These are phyloP conservation scores for Dryas integrifolia DNA, from an alignment of 331 rosid genomes.

Conservation along the genomic window DNA sequence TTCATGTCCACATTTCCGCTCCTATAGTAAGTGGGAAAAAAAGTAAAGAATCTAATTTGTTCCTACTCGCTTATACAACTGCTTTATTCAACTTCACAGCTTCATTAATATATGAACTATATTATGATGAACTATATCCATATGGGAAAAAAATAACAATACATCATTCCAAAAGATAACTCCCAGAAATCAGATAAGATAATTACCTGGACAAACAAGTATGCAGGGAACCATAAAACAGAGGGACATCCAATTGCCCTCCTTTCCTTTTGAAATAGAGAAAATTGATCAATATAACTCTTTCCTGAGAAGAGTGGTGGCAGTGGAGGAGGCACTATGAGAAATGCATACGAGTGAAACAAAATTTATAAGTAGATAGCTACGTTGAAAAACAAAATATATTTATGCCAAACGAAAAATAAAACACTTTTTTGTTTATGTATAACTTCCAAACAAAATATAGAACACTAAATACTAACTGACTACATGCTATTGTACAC, in stretches of 20 bases:
- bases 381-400: not conserved
- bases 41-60: not conserved
- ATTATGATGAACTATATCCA: no score
- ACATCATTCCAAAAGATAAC: not conserved
- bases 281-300: constrained; percentile 63
- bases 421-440: not conserved
- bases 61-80: not conserved
- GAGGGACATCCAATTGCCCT: constrained; percentile 82
- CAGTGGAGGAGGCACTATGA: constrained; percentile 89
- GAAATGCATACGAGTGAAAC: constrained; percentile 51
- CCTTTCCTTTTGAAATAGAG: constrained; percentile 56
- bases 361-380: constrained; percentile 30
- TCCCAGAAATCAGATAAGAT: constrained; percentile 14
- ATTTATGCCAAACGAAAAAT: not conserved
- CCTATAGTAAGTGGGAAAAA: not conserved
- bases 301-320: constrained; percentile 91
- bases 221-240: constrained; percentile 54
- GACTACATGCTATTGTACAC: not conserved
- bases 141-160: not conserved
- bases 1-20: not conserved
- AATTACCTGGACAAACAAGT: constrained; percentile 61
- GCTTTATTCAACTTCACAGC: no score
- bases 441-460: not conserved
- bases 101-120: no score
- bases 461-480: not conserved